A percentile compares a stretch with the other conserved stretches of the same genome.
phyloP scores from a whole-genome alignment of 495 filamentous ascomycete species.

The Durotheca rogersii region DNA sequence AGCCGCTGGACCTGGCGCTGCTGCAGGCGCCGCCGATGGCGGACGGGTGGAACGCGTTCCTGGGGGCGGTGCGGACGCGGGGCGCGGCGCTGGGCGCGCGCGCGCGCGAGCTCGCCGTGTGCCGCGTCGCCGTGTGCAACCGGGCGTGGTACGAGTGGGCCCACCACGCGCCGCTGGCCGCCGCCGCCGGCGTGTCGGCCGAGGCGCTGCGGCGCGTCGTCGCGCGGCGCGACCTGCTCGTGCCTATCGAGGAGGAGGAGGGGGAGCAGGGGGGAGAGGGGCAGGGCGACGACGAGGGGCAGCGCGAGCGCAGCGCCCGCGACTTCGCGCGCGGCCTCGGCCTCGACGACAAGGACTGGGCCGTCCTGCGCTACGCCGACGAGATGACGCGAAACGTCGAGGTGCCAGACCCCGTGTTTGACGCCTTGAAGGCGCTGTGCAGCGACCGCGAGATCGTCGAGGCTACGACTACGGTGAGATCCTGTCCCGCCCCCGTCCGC shows the following conservation, averaged over 20 bases:
- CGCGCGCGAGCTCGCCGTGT: slow-evolving; percentile 71
- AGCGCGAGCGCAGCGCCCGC: too few relatives aligned
- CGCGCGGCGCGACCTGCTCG: slow-evolving; percentile 10
- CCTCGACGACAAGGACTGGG: slow-evolving; percentile 60
- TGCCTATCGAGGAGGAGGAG: slow-evolving; percentile 6
- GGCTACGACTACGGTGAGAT: slow-evolving; percentile 67
- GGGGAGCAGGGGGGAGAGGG: slow-evolving; percentile 26
- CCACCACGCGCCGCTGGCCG: slow-evolving; percentile 66
- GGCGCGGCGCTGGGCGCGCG: slow-evolving; percentile 58
- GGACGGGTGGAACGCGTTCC: slow-evolving; percentile 79
- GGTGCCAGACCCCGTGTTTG: slow-evolving; percentile 66
- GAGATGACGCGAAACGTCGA: slow-evolving; percentile 68
- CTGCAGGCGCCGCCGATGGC: slow-evolving; percentile 72
- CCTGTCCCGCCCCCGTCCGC: slow-evolving; percentile 1
- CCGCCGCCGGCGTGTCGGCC: slow-evolving; percentile 47
- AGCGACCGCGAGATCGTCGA: slow-evolving; percentile 71
- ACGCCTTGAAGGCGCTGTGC: slow-evolving; percentile 57
- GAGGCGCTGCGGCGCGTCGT: slow-evolving; percentile 48
- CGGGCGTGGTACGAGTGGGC: slow-evolving; percentile 77
- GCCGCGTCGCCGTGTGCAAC: slow-evolving; percentile 72
- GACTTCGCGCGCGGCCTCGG: slow-evolving; percentile 31
- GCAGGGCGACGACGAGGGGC: too few relatives aligned
- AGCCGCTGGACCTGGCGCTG: slow-evolving; percentile 70
- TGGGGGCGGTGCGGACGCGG: slow-evolving; percentile 69
- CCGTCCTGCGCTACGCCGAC: slow-evolving; percentile 69